phyloP scores from a whole-genome alignment of 768 basidiomycete genomes.

The Hericium coralloides region DNA sequence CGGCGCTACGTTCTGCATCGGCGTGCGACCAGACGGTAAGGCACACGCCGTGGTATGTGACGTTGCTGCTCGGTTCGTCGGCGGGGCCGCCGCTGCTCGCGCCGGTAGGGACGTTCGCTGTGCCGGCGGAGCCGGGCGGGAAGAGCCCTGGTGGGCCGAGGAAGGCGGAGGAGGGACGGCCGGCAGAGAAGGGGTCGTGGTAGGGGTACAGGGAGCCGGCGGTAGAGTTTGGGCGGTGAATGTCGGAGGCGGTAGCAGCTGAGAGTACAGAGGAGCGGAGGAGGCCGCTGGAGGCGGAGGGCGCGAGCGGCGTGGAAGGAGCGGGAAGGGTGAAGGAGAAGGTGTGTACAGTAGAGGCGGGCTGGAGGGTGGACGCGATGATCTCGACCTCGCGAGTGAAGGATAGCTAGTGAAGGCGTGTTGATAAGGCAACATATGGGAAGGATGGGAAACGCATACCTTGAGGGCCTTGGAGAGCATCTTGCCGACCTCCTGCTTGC shows the following conservation, averaged over 20 bases:
- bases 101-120: constrained; percentile 10
- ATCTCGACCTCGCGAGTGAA: constrained; percentile 91
- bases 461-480: constrained; percentile 90
- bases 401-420: constrained; percentile 48
- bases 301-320: constrained; percentile 65
- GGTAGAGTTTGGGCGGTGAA: constrained; percentile 38
- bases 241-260: constrained; percentile 26
- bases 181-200: constrained; percentile 61
- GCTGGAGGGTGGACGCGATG: constrained; percentile 90
- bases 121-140: constrained; percentile 21
- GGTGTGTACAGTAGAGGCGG: constrained; percentile 85
- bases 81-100: neutral
- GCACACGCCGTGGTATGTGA: constrained; percentile 86
- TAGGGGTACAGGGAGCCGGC: constrained; percentile 68
- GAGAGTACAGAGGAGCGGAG: constrained; percentile 71
- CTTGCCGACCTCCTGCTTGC: constrained; percentile 81
- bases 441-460: constrained; percentile 31
- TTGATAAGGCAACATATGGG: constrained; percentile 1
- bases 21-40: constrained; percentile 95
- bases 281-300: constrained; percentile 61
- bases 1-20: constrained; percentile 76
- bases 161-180: constrained; percentile 71
- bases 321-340: constrained; percentile 85
- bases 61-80: constrained; percentile 29
- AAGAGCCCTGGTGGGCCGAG: constrained; percentile 70